Conservation (phyloP, 345 rosid species). For the Murraya koenigii region DNA sequence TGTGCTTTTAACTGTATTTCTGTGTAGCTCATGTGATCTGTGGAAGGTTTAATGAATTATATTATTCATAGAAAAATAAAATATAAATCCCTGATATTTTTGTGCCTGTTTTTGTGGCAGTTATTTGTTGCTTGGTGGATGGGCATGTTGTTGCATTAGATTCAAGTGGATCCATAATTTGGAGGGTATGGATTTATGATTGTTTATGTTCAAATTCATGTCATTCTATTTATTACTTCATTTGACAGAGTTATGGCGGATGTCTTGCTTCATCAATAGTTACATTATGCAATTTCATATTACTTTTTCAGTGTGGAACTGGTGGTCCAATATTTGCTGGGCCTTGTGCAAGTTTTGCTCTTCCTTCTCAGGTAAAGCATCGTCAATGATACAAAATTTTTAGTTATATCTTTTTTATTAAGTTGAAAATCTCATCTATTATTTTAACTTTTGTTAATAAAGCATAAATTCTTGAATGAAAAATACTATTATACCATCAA, state of each 20-base stretch:
- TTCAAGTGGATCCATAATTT: conserved; percentile 55
- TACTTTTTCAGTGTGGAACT: conserved; percentile 45
- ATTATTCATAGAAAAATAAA: not conserved
- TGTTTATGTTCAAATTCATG: not conserved
- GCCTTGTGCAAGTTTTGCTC: conserved; percentile 57
- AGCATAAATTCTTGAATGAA: not conserved
- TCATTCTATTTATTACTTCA: not conserved
- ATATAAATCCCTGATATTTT: not conserved
- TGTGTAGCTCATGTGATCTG: not conserved
- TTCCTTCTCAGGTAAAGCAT: conserved; percentile 74
- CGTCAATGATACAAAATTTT: not conserved
- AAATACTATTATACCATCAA: not conserved
- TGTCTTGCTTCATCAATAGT: not conserved
- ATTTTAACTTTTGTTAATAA: not conserved
- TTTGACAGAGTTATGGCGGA: not conserved
- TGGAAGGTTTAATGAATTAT: not conserved
- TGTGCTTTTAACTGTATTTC: not conserved
- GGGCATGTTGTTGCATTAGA: conserved; percentile 63
- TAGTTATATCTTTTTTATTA: not conserved
- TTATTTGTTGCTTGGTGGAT: conserved; percentile 91
- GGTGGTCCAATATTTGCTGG: conserved; percentile 95
- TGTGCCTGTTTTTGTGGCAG: conserved; percentile 38
- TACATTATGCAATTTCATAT: not conserved
- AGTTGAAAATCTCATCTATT: not conserved
- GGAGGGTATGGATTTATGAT: conserved; percentile 59